A percentile compares a stretch with the other conserved stretches of the same genome.
Evolutionary conservation across 768 basidiomycete species (phyloP).

Genomic region (Trametes coccinea): DNA sequence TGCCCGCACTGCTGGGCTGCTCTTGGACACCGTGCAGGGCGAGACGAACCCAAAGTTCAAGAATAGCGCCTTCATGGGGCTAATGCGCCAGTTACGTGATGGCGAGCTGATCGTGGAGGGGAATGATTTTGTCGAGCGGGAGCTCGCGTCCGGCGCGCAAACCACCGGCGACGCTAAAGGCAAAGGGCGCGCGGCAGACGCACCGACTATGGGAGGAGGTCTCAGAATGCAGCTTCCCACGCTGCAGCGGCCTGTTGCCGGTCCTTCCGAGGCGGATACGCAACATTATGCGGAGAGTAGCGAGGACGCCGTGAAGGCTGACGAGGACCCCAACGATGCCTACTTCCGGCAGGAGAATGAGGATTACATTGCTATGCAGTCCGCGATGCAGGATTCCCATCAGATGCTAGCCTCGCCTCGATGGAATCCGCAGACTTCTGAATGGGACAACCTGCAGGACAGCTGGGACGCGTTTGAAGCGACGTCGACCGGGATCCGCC

Average conservation of each 20-base stretch:
- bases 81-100: conserved; percentile 86
- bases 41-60: conserved; percentile 84
- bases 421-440: conserved; percentile 28
- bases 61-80: conserved; percentile 78
- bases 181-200: conserved; percentile 47
- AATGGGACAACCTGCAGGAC: conserved; percentile 70
- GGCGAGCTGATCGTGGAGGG: conserved; percentile 76
- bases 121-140: conserved; percentile 68
- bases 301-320: not conserved
- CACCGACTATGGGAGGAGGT: not conserved
- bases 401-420: not conserved
- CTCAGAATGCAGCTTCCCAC: conserved; percentile 11
- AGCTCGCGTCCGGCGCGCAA: conserved; percentile 26
- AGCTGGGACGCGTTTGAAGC: conserved; percentile 87
- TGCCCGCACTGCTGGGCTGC: conserved; percentile 73
- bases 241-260: conserved; percentile 12
- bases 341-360: conserved; percentile 38
- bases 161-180: conserved; percentile 55
- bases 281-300: not conserved
- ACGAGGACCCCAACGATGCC: conserved; percentile 26
- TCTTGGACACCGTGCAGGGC: conserved; percentile 73
- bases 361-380: conserved; percentile 30
- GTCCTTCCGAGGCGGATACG: not conserved
- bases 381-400: conserved; percentile 17
- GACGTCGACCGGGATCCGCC: conserved; percentile 61